Conservation (phyloP, 1,284 basidiomycete genomes). For the Singerocomus inundabilis region DNA sequence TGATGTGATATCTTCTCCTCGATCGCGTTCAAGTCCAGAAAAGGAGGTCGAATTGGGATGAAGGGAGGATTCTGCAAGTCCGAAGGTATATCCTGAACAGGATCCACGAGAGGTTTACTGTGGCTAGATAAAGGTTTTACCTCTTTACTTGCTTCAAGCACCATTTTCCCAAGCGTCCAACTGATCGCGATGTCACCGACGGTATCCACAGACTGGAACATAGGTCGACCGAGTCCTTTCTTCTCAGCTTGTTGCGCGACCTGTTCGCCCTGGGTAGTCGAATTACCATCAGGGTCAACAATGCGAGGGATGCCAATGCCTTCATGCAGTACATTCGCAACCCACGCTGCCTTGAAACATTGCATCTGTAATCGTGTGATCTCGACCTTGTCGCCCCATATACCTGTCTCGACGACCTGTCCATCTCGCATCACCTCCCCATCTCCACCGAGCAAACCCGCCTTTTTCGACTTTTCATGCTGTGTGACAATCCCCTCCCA, state of each 20-base stretch:
- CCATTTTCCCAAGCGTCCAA: slow-evolving; percentile 99
- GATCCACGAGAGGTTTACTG: slow-evolving; percentile 61
- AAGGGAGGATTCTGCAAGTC: slow-evolving; percentile 48
- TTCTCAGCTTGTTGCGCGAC: slow-evolving; percentile 71
- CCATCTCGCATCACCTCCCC: slow-evolving; percentile 53
- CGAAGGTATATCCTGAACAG: slow-evolving; percentile 60
- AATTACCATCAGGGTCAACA: slow-evolving; percentile 78
- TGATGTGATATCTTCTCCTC: slow-evolving; percentile 64
- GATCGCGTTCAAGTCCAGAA: slow-evolving; percentile 55
- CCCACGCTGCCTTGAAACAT: slow-evolving; percentile 99
- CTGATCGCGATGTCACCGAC: slow-evolving; percentile 92
- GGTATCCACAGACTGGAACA: slow-evolving; percentile 90
- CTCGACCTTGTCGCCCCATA: slow-evolving; percentile 75
- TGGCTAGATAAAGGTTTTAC: slow-evolving; percentile 51
- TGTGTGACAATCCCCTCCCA: slow-evolving; percentile 78
- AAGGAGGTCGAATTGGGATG: slow-evolving; percentile 59
- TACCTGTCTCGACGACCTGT: slow-evolving; percentile 59
- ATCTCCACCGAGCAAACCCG: slow-evolving; percentile 56
- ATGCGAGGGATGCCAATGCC: slow-evolving; percentile 95
- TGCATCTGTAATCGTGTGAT: slow-evolving; percentile 90
- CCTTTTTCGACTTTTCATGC: slow-evolving; percentile 55
- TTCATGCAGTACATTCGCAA: slow-evolving; percentile 94
- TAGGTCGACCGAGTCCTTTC: slow-evolving; percentile 77
- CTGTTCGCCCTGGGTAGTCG: slow-evolving; percentile 59
- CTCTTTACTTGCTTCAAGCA: slow-evolving; percentile 91